Base-by-base conservation (phyloP, 768 basidiomycete species). In the Pleurotus pulmonarius region DNA sequence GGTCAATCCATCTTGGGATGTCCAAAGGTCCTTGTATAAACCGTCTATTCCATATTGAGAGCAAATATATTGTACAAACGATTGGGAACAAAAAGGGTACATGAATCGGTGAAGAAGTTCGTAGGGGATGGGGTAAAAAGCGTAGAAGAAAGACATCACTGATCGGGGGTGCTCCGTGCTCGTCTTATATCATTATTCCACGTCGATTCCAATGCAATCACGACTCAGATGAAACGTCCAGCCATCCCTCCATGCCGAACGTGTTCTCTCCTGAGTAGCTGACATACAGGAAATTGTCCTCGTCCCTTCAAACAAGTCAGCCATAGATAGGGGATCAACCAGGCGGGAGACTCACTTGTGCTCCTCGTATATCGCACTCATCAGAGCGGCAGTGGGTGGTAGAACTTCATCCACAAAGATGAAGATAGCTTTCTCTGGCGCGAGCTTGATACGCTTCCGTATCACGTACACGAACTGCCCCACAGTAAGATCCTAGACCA, bases 391-490 rank as follows among this genome's bases (percentile, higher is more conserved):
- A 1, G 96, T 98, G 44, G 96, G 97, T 44, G 96, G 96, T 26
- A 99, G 81, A 55, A 98, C 94, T 71, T 99, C 96, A 65, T 99
- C 94, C 51, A 99, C 96, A 66, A 98, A 99, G 74, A 99, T 98
- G 79, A 98, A 99, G 76, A 99, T 99, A 34, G 97, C 97, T 77
- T 98, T 98, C 85, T 99, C 97, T 29, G 97, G 94, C 18, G 94
- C 92, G 57, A 99, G 85, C 86, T 99, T 98, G 88, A 98, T 99
- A 60, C 97, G 90, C 81, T 99, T 99, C 67, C 97, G 88, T 69
- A 99, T 99, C 38, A 99, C 97, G 71, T 99, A 99, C 56, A 99
- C 97, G 70, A 99, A 99, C 70, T 99, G 96, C 11, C 95, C 95
- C 8, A 98, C 95, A 41, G 94, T 98, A 57, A 97, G 76, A 74